Evolutionary conservation across 2,329 filamentous ascomycete species (phyloP).

Genomic region (Fusarium sp.): DNA sequence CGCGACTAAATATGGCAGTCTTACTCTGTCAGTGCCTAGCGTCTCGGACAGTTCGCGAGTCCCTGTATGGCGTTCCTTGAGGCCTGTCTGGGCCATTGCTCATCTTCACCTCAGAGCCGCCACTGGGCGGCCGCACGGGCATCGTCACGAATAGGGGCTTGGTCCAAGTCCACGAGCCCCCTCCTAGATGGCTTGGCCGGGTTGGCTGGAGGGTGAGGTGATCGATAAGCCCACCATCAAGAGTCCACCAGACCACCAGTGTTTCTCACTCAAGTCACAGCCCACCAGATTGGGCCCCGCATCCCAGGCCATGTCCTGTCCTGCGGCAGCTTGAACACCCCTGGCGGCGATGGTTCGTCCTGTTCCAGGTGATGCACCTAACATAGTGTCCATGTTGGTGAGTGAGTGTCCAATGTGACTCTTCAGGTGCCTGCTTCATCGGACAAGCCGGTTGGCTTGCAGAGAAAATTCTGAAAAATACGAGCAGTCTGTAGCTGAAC

Average conservation of each 20-base stretch:
- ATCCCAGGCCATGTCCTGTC: conserved; percentile 5
- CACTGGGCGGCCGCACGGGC: conserved; percentile 34
- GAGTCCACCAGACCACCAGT: conserved; percentile 31
- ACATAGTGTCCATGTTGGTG: conserved; percentile 4
- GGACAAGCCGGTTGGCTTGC: conserved; percentile 19
- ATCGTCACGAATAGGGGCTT: conserved; percentile 39
- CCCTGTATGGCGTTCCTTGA: conserved; percentile 28
- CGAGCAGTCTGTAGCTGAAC: conserved; percentile 15
- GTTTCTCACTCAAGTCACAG: conserved; percentile 18
- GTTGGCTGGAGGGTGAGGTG: conserved; percentile 40
- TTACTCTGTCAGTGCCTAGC: conserved; percentile 19
- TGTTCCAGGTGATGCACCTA: conserved; percentile 29
- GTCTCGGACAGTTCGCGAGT: conserved; percentile 22
- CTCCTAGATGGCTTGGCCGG: conserved; percentile 18
- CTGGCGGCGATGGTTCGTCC: conserved; percentile 33
- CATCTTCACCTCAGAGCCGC: conserved; percentile 30
- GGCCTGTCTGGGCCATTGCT: conserved; percentile 31
- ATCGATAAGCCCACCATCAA: conserved; percentile 43
- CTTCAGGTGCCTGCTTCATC: conserved; percentile 21
- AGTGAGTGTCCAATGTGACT: conserved; percentile 20
- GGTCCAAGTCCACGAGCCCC: conserved; percentile 21
- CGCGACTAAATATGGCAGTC: conserved; percentile 23
- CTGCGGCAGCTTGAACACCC: conserved; percentile 34
- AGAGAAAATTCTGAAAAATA: not conserved
- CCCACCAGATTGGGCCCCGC: conserved; percentile 19